These are phyloP conservation scores for Podaxis mareebaensis DNA, from an alignment of 768 basidiomycete genomes.

Conservation along the genomic window DNA sequence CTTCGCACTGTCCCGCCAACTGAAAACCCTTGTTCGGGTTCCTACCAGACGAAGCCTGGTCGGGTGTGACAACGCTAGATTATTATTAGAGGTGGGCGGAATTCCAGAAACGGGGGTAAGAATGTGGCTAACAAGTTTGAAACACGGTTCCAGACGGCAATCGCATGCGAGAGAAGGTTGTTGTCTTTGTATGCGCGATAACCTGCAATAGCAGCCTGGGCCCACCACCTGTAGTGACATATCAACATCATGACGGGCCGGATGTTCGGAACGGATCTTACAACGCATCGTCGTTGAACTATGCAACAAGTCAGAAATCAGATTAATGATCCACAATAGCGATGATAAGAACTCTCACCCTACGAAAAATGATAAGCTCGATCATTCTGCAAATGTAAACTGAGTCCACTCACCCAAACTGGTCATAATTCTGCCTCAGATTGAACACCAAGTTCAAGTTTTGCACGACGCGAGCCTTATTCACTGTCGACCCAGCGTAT, in stretches of 20 bases:
- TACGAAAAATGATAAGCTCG: conserved; percentile 8
- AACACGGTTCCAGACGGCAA: conserved; percentile 50
- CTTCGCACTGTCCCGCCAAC: conserved; percentile 43
- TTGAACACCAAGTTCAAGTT: conserved; percentile 43
- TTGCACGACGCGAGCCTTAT: conserved; percentile 36
- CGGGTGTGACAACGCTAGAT: conserved; percentile 42
- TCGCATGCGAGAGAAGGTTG: conserved; percentile 42
- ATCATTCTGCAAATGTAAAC: background rate
- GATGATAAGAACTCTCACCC: conserved; percentile 19
- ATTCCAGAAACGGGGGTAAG: background rate
- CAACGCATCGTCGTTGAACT: conserved; percentile 54
- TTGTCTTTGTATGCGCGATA: conserved; percentile 48
- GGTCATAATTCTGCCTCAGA: conserved; percentile 41
- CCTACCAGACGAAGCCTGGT: conserved; percentile 36
- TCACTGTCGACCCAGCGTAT: conserved; percentile 35
- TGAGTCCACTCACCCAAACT: conserved; percentile 34
- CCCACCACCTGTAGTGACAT: conserved; percentile 46
- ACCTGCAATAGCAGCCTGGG: conserved; percentile 49
- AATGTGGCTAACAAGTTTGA: conserved; percentile 40
- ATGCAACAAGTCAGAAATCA: background rate
- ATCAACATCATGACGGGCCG: background rate
- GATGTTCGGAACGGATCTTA: conserved; percentile 20
- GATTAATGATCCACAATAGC: background rate
- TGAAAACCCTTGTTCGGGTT: conserved; percentile 43
- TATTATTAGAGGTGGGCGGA: background rate